Percentiles rank a stretch among this genome's conserved stretches.
These are phyloP conservation scores for Phytophthora aleatoria DNA, from an alignment of 352 stramenopile species.

Conservation along the genomic window DNA sequence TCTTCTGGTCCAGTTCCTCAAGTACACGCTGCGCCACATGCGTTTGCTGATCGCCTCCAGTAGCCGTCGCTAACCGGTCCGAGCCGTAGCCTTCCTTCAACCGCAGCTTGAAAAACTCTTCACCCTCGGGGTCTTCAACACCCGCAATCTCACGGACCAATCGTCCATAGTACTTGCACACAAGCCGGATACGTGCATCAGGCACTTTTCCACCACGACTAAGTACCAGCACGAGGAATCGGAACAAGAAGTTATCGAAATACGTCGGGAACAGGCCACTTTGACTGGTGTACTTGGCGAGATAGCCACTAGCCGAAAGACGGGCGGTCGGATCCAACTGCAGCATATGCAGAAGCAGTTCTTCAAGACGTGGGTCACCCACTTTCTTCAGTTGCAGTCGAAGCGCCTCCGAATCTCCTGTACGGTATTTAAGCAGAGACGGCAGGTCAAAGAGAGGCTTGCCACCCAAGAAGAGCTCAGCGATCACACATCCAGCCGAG, in stretches of 20 bases:
- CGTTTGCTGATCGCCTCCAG: conserved; percentile 45
- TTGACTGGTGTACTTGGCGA: conserved; percentile 81
- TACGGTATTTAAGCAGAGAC: conserved; percentile 89
- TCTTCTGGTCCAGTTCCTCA: conserved; percentile 61
- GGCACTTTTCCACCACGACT: conserved; percentile 84
- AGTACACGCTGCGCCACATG: conserved; percentile 80
- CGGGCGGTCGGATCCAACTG: conserved; percentile 90
- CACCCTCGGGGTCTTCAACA: conserved; percentile 89
- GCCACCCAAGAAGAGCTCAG: conserved; percentile 96
- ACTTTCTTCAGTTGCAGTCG: conserved; percentile 92
- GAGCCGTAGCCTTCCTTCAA: conserved; percentile 86
- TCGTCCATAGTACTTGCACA: conserved; percentile 93
- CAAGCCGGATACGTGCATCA: conserved; percentile 92
- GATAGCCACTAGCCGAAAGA: conserved; percentile 88
- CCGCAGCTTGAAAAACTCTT: conserved; percentile 89
- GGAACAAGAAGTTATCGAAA: conserved; percentile 90
- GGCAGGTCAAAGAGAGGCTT: conserved; percentile 95
- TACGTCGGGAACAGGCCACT: conserved; percentile 80
- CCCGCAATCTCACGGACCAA: conserved; percentile 92
- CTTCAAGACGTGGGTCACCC: conserved; percentile 87
- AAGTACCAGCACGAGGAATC: conserved; percentile 88
- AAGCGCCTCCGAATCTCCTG: conserved; percentile 72
- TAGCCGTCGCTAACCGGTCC: conserved; percentile 53
- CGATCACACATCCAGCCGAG: conserved; percentile 97
- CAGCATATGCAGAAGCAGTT: conserved; percentile 94